Evolutionary conservation across 2,329 filamentous ascomycete genomes (phyloP).

Genomic region (Penicillium sp.): DNA sequence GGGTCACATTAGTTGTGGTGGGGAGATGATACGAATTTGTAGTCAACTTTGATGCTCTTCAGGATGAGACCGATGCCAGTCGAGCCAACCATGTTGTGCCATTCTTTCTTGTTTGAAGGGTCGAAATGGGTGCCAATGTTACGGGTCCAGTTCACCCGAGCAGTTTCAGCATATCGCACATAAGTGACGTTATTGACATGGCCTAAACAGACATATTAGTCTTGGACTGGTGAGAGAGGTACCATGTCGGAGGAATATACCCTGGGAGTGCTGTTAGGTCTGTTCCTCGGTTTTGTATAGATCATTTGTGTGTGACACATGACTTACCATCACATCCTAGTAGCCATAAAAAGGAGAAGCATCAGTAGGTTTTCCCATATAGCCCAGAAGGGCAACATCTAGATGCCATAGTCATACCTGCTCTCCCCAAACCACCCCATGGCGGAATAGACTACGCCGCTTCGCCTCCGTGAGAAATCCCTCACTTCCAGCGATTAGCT

Average conservation of each 20-base stretch:
- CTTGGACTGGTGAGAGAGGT: not conserved
- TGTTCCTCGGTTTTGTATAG: not conserved
- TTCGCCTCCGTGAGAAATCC: conserved; percentile 69
- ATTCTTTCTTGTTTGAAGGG: conserved; percentile 61
- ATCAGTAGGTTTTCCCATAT: conserved; percentile 7
- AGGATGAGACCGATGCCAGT: conserved; percentile 73
- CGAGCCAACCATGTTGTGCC: conserved; percentile 70
- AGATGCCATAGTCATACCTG: conserved; percentile 59
- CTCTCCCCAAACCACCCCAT: conserved; percentile 80
- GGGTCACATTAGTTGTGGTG: not conserved
- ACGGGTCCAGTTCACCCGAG: conserved; percentile 74
- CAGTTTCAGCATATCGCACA: conserved; percentile 79
- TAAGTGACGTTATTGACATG: conserved; percentile 90
- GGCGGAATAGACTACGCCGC: conserved; percentile 64
- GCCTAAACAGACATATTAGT: conserved; percentile 45
- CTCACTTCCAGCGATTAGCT: conserved; percentile 71
- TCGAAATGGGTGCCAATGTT: conserved; percentile 69
- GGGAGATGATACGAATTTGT: conserved; percentile 69
- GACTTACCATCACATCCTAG: conserved; percentile 52
- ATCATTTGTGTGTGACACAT: not conserved
- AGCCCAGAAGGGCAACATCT: not conserved
- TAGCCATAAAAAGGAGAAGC: conserved; percentile 5
- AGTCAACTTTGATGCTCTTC: conserved; percentile 77
- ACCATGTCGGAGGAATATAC: conserved; percentile 18
- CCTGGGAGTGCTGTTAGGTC: conserved; percentile 23